These are phyloP conservation scores for Daedaleopsis sinensis DNA, from an alignment of 768 basidiomycete species.

Conservation along the genomic window DNA sequence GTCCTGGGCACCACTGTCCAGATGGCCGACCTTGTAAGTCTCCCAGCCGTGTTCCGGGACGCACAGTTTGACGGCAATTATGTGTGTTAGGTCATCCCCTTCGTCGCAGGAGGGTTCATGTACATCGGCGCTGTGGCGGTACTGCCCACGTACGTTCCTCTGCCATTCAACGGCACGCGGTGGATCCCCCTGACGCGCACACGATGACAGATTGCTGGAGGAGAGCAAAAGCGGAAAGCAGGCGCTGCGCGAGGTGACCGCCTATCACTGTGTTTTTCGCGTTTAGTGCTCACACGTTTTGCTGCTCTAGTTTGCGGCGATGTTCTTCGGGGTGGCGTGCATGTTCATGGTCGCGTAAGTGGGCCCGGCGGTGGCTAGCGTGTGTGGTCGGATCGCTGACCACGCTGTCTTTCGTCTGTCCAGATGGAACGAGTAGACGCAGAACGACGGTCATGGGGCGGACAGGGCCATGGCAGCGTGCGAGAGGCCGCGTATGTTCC, in stretches of 20 bases:
- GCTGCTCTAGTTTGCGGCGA: slow-evolving; percentile 75
- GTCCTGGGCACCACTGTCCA: slow-evolving; percentile 83
- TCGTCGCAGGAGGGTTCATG: slow-evolving; percentile 89
- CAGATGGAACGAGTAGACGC: slow-evolving; percentile 77
- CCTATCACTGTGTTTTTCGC: not conserved
- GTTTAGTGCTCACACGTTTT: slow-evolving; percentile 11
- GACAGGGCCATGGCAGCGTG: slow-evolving; percentile 14
- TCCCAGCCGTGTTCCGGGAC: not conserved
- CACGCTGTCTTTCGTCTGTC: slow-evolving; percentile 14
- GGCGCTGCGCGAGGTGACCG: slow-evolving; percentile 84
- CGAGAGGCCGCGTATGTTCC: not conserved
- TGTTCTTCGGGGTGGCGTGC: slow-evolving; percentile 88
- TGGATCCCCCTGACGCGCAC: slow-evolving; percentile 39
- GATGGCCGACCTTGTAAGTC: slow-evolving; percentile 77
- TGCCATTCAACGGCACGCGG: slow-evolving; percentile 10
- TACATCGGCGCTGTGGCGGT: slow-evolving; percentile 95
- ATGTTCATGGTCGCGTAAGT: slow-evolving; percentile 94
- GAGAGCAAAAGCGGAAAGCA: slow-evolving; percentile 89
- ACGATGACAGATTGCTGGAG: slow-evolving; percentile 63
- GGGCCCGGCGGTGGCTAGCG: not conserved
- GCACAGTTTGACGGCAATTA: slow-evolving; percentile 1
- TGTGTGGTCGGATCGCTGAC: slow-evolving; percentile 13
- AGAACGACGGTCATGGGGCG: slow-evolving; percentile 10
- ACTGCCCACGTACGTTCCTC: slow-evolving; percentile 74
- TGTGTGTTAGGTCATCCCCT: slow-evolving; percentile 72